Evolutionary conservation across 495 filamentous ascomycete genomes (phyloP).

Genomic region (Rusavskia elegans): DNA sequence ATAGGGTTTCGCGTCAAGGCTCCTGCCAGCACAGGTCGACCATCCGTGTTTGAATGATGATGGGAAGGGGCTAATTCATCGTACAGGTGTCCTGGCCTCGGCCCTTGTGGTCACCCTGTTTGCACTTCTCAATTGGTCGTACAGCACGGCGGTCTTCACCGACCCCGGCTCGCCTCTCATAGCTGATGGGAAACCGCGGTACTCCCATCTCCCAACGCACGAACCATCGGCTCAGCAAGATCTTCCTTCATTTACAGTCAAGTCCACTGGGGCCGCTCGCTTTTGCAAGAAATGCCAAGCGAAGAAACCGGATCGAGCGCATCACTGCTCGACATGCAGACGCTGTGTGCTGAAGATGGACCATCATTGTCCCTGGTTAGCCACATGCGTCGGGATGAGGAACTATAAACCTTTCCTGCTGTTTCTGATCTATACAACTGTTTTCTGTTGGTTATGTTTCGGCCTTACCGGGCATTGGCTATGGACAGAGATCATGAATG

Average conservation of each 20-base stretch:
- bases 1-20: slow-evolving; percentile 41
- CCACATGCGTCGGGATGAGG: slow-evolving; percentile 80
- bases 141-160: slow-evolving; percentile 84
- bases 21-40: background rate
- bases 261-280: slow-evolving; percentile 65
- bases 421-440: slow-evolving; percentile 77
- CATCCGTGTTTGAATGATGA: background rate
- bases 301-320: slow-evolving; percentile 85
- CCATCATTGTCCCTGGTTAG: slow-evolving; percentile 96
- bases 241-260: slow-evolving; percentile 57
- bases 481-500: slow-evolving; percentile 58
- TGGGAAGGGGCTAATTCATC: slow-evolving; percentile 12
- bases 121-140: slow-evolving; percentile 66
- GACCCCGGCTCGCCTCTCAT: slow-evolving; percentile 60
- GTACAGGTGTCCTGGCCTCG: slow-evolving; percentile 20
- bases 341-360: slow-evolving; percentile 98
- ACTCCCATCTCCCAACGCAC: slow-evolving; percentile 47
- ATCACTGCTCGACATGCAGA: slow-evolving; percentile 88
- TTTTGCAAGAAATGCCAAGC: slow-evolving; percentile 97
- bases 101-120: slow-evolving; percentile 57
- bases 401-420: slow-evolving; percentile 95
- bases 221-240: slow-evolving; percentile 39
- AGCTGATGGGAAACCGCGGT: slow-evolving; percentile 28
- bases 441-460: slow-evolving; percentile 78
- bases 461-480: slow-evolving; percentile 57